phyloP scores from a whole-genome alignment of 768 basidiomycete species.

The Fibroporia radiculosa region DNA sequence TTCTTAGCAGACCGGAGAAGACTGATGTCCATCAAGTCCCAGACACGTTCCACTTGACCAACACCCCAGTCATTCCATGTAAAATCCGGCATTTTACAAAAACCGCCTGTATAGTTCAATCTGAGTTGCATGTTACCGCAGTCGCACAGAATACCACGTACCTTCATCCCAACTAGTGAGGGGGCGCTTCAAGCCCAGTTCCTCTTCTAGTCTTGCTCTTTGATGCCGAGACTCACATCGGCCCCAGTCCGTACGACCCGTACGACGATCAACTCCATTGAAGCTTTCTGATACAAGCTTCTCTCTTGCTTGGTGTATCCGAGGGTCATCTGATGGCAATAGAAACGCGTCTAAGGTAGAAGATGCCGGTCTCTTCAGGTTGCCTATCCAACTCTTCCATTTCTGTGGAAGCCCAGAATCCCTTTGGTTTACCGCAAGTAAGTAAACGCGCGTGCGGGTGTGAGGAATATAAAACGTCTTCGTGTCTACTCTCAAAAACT shows the following conservation, averaged over 20 bases:
- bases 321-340: constrained; percentile 84
- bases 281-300: constrained; percentile 69
- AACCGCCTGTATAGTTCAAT: constrained; percentile 48
- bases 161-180: constrained; percentile 93
- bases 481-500: constrained; percentile 64
- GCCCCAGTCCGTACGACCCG: constrained; percentile 82
- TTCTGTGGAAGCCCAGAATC: constrained; percentile 50
- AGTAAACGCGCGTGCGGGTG: constrained; percentile 85
- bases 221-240: constrained; percentile 91
- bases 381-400: constrained; percentile 60
- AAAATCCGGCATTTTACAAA: constrained; percentile 80
- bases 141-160: constrained; percentile 16
- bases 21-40: constrained; percentile 93
- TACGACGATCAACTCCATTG: constrained; percentile 54
- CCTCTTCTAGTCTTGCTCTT: constrained; percentile 76
- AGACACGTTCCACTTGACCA: constrained; percentile 90
- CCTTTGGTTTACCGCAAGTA: constrained; percentile 68
- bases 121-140: too few relatives aligned
- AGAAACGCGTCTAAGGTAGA: constrained; percentile 88
- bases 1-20: constrained; percentile 72
- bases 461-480: constrained; percentile 93
- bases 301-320: constrained; percentile 83
- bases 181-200: constrained; percentile 74
- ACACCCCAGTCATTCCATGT: constrained; percentile 93
- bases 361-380: constrained; percentile 77